phyloP scores from a whole-genome alignment of 768 basidiomycete genomes.

The Gymnopilus junonius region DNA sequence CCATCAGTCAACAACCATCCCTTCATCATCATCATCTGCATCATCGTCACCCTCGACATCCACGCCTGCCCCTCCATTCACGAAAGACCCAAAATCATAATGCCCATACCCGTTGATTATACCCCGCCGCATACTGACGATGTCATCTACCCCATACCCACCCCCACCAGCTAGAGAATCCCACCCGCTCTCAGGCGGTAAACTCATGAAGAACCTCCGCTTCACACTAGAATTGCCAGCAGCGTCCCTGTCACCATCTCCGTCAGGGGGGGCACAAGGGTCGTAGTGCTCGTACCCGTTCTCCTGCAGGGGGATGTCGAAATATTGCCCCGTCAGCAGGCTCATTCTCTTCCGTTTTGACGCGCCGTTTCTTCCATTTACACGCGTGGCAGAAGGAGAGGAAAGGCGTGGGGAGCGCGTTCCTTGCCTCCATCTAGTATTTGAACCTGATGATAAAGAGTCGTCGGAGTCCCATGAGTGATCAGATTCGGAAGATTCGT shows the following conservation, averaged over 20 bases:
- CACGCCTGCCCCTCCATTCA: conserved; percentile 22
- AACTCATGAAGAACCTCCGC: conserved; percentile 65
- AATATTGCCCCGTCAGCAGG: conserved; percentile 62
- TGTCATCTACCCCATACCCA: conserved; percentile 10
- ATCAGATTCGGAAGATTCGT: conserved; percentile 52
- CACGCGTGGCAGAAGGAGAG: conserved; percentile 13
- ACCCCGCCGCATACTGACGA: not conserved
- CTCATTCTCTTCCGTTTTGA: conserved; percentile 63
- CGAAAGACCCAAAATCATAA: conserved; percentile 17
- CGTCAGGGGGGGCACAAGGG: conserved; percentile 30
- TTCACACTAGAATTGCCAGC: conserved; percentile 23
- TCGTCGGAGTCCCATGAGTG: conserved; percentile 51
- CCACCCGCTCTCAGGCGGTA: conserved; percentile 29
- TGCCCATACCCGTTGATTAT: conserved; percentile 14
- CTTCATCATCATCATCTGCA: conserved; percentile 24
- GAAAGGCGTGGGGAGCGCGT: conserved; percentile 10
- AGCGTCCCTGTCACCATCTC: conserved; percentile 15
- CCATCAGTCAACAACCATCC: conserved; percentile 20
- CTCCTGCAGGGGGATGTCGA: conserved; percentile 52
- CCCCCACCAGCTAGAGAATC: conserved; percentile 34
- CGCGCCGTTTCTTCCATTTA: conserved; percentile 22
- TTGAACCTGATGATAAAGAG: conserved; percentile 13
- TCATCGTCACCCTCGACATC: conserved; percentile 21
- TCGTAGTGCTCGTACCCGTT: conserved; percentile 47
- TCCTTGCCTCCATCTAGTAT: not conserved